Percentiles rank a stretch among this genome's conserved stretches.
phyloP scores from a whole-genome alignment of 2,329 filamentous ascomycete species.

The Hymenoscyphus fructigenus region DNA sequence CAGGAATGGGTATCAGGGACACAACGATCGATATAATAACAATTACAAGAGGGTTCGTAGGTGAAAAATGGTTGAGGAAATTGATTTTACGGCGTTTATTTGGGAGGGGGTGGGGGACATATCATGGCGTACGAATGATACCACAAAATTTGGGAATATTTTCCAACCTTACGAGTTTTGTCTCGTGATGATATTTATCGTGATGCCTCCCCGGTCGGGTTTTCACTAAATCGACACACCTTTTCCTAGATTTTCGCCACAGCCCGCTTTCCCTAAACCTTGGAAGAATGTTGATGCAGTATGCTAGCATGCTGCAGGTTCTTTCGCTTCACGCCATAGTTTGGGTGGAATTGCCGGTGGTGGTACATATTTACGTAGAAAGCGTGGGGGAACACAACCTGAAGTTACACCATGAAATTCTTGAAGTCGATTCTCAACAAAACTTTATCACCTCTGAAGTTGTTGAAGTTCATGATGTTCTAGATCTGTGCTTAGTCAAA shows the following conservation, averaged over 20 bases:
- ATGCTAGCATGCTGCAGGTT: not conserved
- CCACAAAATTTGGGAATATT: slow-evolving; percentile 1
- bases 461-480: not conserved
- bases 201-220: not conserved
- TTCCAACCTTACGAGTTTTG: not conserved
- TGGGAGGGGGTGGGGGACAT: not conserved
- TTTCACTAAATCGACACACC: not conserved
- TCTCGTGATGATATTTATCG: not conserved
- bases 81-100: not conserved
- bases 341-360: not conserved
- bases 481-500: not conserved
- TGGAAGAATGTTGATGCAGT: not conserved
- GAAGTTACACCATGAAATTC: not conserved
- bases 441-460: no score
- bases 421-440: not conserved
- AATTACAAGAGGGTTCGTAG: slow-evolving; percentile 11
- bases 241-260: not conserved
- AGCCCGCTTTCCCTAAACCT: not conserved
- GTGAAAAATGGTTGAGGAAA: not conserved
- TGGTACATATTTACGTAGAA: not conserved
- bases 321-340: not conserved
- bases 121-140: slow-evolving; percentile 11
- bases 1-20: slow-evolving; percentile 11
- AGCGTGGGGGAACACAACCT: not conserved
- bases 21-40: slow-evolving; percentile 13